Percentiles rank a stretch among this genome's conserved stretches.
phyloP scores from a whole-genome alignment of 805 yeast species.

The Tetrapisispora arboricola region DNA sequence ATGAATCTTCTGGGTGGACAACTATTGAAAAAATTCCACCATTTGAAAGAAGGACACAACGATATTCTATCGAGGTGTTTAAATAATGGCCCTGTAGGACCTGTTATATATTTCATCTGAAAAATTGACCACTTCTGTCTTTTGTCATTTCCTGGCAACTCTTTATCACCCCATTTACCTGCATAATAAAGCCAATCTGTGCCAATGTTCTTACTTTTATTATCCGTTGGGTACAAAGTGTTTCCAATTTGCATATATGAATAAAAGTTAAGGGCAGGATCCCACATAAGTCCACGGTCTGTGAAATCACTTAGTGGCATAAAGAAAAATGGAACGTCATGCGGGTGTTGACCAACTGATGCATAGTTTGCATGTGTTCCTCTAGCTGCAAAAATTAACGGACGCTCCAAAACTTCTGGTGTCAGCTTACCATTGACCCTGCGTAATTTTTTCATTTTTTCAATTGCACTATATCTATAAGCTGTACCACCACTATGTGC shows the following conservation, averaged over 20 bases:
- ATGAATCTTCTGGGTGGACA: conserved; percentile 70
- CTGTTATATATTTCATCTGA: conserved; percentile 85
- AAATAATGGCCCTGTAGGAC: conserved; percentile 82
- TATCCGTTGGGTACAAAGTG: conserved; percentile 31
- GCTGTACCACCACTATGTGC: conserved; percentile 98
- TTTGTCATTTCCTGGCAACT: conserved; percentile 54
- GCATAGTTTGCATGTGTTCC: conserved; percentile 98
- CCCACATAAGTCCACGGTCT: conserved; percentile 93
- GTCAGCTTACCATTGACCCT: conserved; percentile 83
- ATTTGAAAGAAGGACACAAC: conserved; percentile 75
- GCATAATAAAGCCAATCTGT: conserved; percentile 70
- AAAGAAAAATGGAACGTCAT: conserved; percentile 72
- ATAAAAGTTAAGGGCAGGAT: conserved; percentile 70
- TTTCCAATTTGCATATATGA: conserved; percentile 64
- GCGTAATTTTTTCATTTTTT: conserved; percentile 43
- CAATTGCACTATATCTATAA: conserved; percentile 65
- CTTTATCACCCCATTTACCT: conserved; percentile 90
- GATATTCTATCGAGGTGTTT: conserved; percentile 61
- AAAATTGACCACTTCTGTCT: conserved; percentile 82
- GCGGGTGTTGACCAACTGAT: conserved; percentile 92
- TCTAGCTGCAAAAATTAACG: conserved; percentile 79
- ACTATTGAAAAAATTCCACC: conserved; percentile 86
- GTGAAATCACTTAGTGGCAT: conserved; percentile 86
- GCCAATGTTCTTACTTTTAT: conserved; percentile 22
- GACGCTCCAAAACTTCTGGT: conserved; percentile 48